Conservation (phyloP, 1,139 yeast species). For the Torulaspora globosa region DNA sequence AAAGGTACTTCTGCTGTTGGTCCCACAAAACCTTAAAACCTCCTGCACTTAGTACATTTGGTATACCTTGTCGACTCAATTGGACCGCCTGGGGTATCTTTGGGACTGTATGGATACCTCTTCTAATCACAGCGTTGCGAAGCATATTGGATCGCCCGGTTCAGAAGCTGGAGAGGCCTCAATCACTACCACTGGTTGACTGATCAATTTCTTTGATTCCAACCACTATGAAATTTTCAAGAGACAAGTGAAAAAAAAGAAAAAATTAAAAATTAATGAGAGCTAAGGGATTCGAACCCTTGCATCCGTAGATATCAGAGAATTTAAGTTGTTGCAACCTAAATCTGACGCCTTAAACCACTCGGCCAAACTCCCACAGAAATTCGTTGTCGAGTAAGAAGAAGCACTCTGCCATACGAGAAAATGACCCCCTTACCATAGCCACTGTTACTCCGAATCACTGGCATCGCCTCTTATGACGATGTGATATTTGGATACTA, state of each 20-base stretch:
- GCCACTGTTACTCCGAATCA: no score
- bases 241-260: background rate
- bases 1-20: constrained; percentile 68
- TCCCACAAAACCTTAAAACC: constrained; percentile 77
- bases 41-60: constrained; percentile 62
- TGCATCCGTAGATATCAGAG: constrained; percentile 37
- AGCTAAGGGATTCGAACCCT: constrained; percentile 36
- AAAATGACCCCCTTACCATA: no score
- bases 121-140: constrained; percentile 15
- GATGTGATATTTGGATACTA: no score
- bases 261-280: constrained; percentile 26
- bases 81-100: constrained; percentile 43
- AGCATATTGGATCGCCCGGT: constrained; percentile 13
- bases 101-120: constrained; percentile 62
- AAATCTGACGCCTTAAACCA: constrained; percentile 36
- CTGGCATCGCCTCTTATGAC: no score
- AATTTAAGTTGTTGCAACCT: constrained; percentile 24
- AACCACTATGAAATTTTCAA: background rate
- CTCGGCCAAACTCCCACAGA: constrained; percentile 34
- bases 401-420: no score
- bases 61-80: constrained; percentile 52
- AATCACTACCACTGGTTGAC: background rate
- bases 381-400: background rate
- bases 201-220: background rate
- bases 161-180: background rate